These are phyloP conservation scores for Articulospora tetracladia DNA, from an alignment of 495 filamentous ascomycete species.

Conservation along the genomic window DNA sequence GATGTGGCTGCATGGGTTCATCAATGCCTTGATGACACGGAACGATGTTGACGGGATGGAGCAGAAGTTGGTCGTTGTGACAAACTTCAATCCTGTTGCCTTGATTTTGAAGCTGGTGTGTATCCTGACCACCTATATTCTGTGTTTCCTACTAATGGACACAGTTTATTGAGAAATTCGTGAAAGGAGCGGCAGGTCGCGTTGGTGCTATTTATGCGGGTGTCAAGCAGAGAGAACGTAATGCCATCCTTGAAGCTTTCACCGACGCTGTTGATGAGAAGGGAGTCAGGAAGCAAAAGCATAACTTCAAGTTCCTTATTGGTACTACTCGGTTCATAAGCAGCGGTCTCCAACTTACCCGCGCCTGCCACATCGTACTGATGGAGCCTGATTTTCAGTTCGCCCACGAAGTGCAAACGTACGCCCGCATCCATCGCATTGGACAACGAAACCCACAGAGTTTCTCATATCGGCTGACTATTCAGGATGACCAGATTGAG, in stretches of 20 bases:
- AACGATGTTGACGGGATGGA: background rate
- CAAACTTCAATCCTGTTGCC: slow-evolving; percentile 4
- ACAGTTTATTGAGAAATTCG: slow-evolving; percentile 9
- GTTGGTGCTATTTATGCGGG: slow-evolving; percentile 4
- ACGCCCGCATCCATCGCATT: slow-evolving; percentile 8
- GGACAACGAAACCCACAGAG: background rate
- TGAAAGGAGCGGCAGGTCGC: background rate
- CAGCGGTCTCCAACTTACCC: slow-evolving; percentile 5
- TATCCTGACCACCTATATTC: background rate
- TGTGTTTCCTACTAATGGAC: background rate
- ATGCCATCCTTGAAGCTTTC: slow-evolving; percentile 7
- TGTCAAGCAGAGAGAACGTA: background rate
- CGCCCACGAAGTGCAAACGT: background rate
- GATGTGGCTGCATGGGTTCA: slow-evolving; percentile 9
- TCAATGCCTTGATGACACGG: background rate
- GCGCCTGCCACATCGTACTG: background rate
- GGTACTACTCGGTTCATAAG: slow-evolving; percentile 10
- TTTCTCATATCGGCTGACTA: slow-evolving; percentile 6
- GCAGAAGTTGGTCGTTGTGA: slow-evolving; percentile 12
- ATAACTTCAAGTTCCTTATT: slow-evolving; percentile 8
- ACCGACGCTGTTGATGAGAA: background rate
- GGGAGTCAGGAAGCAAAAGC: background rate
- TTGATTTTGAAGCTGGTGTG: slow-evolving; percentile 11
- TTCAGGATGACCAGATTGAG: background rate
- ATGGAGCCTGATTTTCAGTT: slow-evolving; percentile 12